phyloP scores from a whole-genome alignment of 2,329 filamentous ascomycete species.

The Alternaria burnsii region DNA sequence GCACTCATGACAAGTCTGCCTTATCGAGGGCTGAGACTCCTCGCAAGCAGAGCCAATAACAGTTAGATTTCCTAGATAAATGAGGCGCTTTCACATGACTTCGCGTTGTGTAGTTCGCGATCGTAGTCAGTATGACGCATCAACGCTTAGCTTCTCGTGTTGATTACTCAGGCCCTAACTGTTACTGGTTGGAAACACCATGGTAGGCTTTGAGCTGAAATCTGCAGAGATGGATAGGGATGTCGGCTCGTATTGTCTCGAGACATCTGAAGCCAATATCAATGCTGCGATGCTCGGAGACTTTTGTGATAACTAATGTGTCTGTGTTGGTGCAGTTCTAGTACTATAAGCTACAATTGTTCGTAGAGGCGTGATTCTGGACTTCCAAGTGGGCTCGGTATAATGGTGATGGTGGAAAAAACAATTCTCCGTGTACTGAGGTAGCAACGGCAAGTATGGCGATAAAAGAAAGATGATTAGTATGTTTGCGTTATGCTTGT shows the following conservation, averaged over 20 bases:
- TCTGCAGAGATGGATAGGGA: background rate
- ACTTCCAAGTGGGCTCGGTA: background rate
- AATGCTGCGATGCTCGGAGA: background rate
- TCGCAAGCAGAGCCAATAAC: background rate
- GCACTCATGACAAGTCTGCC: background rate
- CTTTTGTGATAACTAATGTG: background rate
- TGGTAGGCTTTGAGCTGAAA: background rate
- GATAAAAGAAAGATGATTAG: background rate
- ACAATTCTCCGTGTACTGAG: background rate
- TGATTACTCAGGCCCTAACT: conserved; percentile 4
- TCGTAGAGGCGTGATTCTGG: background rate
- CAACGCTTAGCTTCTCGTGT: conserved; percentile 7
- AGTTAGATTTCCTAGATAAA: conserved; percentile 13
- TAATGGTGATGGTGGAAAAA: background rate
- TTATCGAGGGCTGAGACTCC: background rate
- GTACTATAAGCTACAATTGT: background rate
- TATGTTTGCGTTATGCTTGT: background rate
- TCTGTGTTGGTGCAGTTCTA: background rate
- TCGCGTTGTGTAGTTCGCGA: conserved; percentile 31
- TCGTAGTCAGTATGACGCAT: conserved; percentile 1
- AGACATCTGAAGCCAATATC: background rate
- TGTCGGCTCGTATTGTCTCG: background rate
- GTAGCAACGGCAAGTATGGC: background rate
- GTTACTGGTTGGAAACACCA: background rate
- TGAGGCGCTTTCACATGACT: conserved; percentile 34